Evolutionary conservation across 768 basidiomycete species (phyloP), one percentile per base, ranked within the genome.

Genomic region (Pleurotus giganteus): DNA sequence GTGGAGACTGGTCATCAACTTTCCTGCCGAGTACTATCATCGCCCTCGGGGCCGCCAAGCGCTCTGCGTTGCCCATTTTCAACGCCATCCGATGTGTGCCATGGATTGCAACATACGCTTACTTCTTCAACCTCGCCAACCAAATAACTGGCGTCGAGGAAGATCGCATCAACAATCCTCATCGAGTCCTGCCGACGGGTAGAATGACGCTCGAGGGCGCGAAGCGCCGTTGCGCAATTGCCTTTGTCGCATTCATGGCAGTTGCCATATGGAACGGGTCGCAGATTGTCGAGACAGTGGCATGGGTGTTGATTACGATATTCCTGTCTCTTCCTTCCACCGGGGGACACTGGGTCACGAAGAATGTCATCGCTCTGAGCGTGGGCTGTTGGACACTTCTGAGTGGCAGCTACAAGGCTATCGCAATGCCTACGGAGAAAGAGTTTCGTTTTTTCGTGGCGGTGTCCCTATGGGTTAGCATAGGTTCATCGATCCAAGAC

Each of bases 81-180:
- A 23, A 32, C 29, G 32, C 39, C 46, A 28, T 54, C 19, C 26
- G 36, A 47, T 50, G 57, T 39, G 9, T 60, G 32, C 21, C 56
- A 5, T 63, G 59, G 58, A 32, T 62, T 28, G 43, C 47, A 12
- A 37, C 42, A 17, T 61, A 49, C 46, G 41, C 60, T 34, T 62
- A 60, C 46, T 57, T 53, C 32, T 65, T 63, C 58, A 56, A 58
- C 53, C 46, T 65, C 31, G 49, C 60, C 1, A 65, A 63, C 55
- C 64, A 65, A 37, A 58, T 60, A 27, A 42, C 31, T 6, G 57
- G 58, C 17, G 26, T 62, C 29, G 59, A 57, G 6, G 64, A 65
- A 52, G 64, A 65, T 43, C 49, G 53, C 26, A 50, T 64, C 13
- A 61, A 65, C 46, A 65, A 65, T 55, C 64, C 64, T 4, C 59